phyloP scores from a whole-genome alignment of 352 stramenopile genomes.

The Phytophthora pini region DNA sequence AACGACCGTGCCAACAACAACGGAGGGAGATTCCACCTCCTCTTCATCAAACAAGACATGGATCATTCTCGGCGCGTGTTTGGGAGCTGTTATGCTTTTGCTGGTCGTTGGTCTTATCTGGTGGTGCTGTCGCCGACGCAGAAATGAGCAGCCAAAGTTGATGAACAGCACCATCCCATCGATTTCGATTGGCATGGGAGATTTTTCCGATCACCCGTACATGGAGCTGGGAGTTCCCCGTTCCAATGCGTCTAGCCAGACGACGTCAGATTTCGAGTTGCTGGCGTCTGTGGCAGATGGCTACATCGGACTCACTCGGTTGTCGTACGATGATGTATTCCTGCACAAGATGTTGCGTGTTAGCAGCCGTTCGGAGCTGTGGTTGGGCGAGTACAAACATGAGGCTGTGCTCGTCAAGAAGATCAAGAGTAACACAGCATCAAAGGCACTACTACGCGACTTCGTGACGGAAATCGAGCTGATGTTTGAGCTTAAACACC shows the following conservation, averaged over 20 bases:
- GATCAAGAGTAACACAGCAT: conserved; percentile 79
- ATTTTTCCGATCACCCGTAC: conserved; percentile 65
- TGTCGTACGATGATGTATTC: conserved; percentile 79
- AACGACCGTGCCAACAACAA: conserved; percentile 20
- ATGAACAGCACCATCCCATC: conserved; percentile 55
- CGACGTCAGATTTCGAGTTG: conserved; percentile 78
- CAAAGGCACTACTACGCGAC: conserved; percentile 67
- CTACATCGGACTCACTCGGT: conserved; percentile 68
- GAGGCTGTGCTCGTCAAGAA: conserved; percentile 79
- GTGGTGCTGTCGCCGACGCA: conserved; percentile 44
- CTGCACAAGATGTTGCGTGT: conserved; percentile 78
- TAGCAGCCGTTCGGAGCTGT: conserved; percentile 76
- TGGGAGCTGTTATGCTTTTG: conserved; percentile 44
- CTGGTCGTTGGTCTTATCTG: conserved; percentile 44
- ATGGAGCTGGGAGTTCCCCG: conserved; percentile 51
- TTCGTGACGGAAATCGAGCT: conserved; percentile 86
- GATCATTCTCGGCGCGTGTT: conserved; percentile 51
- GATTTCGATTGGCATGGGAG: conserved; percentile 64
- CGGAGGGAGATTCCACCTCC: conserved; percentile 17
- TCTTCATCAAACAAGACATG: conserved; percentile 51
- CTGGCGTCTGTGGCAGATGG: conserved; percentile 68
- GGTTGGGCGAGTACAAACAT: conserved; percentile 74
- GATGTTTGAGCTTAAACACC: conserved; percentile 73
- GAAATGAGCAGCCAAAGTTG: conserved; percentile 56
- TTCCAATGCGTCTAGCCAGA: conserved; percentile 66